Evolutionary conservation across 257 asterid species (phyloP).

Genomic region (Marsdenia floribunda): DNA sequence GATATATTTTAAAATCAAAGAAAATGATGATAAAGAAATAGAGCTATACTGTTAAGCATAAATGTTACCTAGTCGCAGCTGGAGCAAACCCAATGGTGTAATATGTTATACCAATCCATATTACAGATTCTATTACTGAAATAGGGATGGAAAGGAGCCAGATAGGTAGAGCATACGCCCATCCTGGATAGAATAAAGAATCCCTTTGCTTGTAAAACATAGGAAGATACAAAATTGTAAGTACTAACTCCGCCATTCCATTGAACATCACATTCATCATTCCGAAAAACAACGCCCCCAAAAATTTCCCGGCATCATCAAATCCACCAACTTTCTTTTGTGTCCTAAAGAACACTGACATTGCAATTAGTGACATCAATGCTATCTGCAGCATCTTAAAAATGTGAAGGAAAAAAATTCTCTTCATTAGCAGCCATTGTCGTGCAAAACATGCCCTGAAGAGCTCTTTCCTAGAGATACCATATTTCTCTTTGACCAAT

Average conservation of each 20-base stretch:
- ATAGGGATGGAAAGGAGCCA: slow-evolving; percentile 65
- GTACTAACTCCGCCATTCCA: slow-evolving; percentile 68
- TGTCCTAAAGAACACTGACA: slow-evolving; percentile 64
- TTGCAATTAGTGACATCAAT: slow-evolving; percentile 52
- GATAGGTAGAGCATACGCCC: slow-evolving; percentile 85
- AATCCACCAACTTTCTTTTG: slow-evolving; percentile 59
- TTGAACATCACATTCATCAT: slow-evolving; percentile 76
- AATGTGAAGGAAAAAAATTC: slow-evolving; percentile 53
- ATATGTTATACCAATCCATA: slow-evolving; percentile 70
- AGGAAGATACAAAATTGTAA: slow-evolving; percentile 68
- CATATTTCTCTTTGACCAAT: slow-evolving; percentile 61
- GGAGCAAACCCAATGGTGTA: slow-evolving; percentile 89
- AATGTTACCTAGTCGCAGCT: slow-evolving; percentile 54
- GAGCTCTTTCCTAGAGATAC: slow-evolving; percentile 64
- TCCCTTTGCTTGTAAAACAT: slow-evolving; percentile 37
- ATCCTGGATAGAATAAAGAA: slow-evolving; percentile 61
- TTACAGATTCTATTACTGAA: slow-evolving; percentile 49
- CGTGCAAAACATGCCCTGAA: slow-evolving; percentile 58
- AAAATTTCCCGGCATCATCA: slow-evolving; percentile 39
- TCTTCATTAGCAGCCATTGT: slow-evolving; percentile 75
- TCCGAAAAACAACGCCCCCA: slow-evolving; percentile 75
- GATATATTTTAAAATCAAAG: background rate
- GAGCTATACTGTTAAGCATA: slow-evolving; percentile 23
- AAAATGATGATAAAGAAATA: background rate
- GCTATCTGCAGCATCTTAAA: slow-evolving; percentile 66